phyloP scores from a whole-genome alignment of 805 yeast genomes.

The Saccharomycopsis sp. region DNA sequence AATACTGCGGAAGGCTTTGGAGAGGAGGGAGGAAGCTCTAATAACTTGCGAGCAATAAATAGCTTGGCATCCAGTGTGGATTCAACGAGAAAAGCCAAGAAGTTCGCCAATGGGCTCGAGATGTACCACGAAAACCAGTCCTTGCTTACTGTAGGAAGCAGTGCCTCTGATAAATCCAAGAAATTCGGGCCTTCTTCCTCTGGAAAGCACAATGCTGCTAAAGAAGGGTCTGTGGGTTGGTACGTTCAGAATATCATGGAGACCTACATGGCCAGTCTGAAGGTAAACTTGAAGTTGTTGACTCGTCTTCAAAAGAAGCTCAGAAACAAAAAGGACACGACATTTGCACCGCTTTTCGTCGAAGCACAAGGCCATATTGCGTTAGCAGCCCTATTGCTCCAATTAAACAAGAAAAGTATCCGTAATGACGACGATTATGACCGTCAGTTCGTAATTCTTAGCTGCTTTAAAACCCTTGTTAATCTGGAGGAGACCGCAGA shows the following conservation, averaged over 20 bases:
- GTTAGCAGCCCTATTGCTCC: slow-evolving; percentile 37
- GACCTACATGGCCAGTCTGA: slow-evolving; percentile 21
- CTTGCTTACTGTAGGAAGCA: slow-evolving; percentile 11
- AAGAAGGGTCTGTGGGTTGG: slow-evolving; percentile 35
- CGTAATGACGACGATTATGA: slow-evolving; percentile 44
- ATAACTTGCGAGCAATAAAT: slow-evolving; percentile 4
- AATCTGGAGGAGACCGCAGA: slow-evolving; percentile 27
- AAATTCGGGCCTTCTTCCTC: not conserved
- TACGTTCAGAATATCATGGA: slow-evolving; percentile 35
- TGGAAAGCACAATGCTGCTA: not conserved
- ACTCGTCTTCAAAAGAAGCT: slow-evolving; percentile 27
- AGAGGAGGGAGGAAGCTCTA: too few relatives aligned
- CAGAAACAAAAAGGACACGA: slow-evolving; percentile 20
- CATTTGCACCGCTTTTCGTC: slow-evolving; percentile 35
- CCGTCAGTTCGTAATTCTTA: slow-evolving; percentile 43
- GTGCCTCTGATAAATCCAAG: slow-evolving; percentile 8
- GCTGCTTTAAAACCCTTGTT: slow-evolving; percentile 46
- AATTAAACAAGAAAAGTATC: slow-evolving; percentile 28
- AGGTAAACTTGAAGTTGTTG: slow-evolving; percentile 34
- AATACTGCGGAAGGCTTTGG: too few relatives aligned
- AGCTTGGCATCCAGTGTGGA: slow-evolving; percentile 16
- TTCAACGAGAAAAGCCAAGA: not conserved
- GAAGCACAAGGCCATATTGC: slow-evolving; percentile 45
- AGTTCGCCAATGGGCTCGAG: slow-evolving; percentile 2
- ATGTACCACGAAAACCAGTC: slow-evolving; percentile 15